These are phyloP conservation scores for Backusella circina DNA, from an alignment of 192 early-diverging fungal genomes.

Conservation along the genomic window DNA sequence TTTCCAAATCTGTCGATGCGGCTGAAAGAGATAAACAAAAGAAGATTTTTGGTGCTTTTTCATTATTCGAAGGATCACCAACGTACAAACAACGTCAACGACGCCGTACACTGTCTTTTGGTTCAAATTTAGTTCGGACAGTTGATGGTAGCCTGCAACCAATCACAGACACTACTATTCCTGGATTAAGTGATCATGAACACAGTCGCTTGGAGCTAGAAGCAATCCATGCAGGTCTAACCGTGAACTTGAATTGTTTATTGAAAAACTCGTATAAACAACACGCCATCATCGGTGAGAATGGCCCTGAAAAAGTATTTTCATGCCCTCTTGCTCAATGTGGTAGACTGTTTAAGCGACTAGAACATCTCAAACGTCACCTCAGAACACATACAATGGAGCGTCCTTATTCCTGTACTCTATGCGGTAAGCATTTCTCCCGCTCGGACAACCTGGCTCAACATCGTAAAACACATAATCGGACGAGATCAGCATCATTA, in stretches of 20 bases:
- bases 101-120: conserved; percentile 40
- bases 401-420: neutral
- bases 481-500: neutral
- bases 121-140: conserved; percentile 14
- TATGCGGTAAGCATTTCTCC: conserved; percentile 10
- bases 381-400: neutral
- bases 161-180: neutral
- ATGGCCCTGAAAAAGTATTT: neutral
- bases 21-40: conserved; percentile 16
- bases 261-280: neutral
- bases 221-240: conserved; percentile 10
- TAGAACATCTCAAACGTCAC: conserved; percentile 5
- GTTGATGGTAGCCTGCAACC: neutral
- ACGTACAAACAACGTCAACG: conserved; percentile 71
- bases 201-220: conserved; percentile 20
- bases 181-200: neutral
- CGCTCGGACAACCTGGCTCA: conserved; percentile 11
- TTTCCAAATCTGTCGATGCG: conserved; percentile 24
- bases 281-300: neutral
- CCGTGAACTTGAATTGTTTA: neutral
- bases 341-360: neutral
- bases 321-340: neutral
- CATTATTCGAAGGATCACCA: conserved; percentile 65
- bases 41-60: conserved; percentile 49
- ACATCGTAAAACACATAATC: conserved; percentile 8